Percentiles rank a stretch among this genome's conserved stretches.
These are phyloP conservation scores for Pontederia paniculata DNA, from an alignment of 176 grass and related monocot species.

Conservation along the genomic window DNA sequence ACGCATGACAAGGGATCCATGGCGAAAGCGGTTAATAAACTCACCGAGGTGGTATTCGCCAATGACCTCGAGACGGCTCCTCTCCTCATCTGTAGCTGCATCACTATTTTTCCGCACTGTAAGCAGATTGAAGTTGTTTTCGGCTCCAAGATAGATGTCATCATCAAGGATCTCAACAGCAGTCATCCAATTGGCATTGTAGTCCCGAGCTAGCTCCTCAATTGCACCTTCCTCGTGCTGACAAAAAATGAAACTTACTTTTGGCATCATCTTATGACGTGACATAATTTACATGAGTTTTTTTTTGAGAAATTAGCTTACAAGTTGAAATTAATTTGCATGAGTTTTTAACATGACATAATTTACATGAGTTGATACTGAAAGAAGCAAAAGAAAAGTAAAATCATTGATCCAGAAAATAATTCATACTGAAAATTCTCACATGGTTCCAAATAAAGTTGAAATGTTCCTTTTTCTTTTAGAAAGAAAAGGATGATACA, in stretches of 20 bases:
- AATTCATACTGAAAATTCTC: too few relatives aligned
- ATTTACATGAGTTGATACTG: too few relatives aligned
- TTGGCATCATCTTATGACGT: neutral
- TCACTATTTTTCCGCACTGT: conserved; percentile 93
- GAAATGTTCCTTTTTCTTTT: too few relatives aligned
- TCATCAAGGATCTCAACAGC: conserved; percentile 93
- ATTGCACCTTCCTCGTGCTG: conserved; percentile 87
- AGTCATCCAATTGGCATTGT: conserved; percentile 92
- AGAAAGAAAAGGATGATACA: too few relatives aligned
- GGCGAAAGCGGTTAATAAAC: conserved; percentile 67
- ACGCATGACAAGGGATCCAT: conserved; percentile 83
- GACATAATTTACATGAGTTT: neutral
- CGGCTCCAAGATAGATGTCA: conserved; percentile 75
- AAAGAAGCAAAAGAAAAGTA: too few relatives aligned
- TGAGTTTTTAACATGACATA: too few relatives aligned
- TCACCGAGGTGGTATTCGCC: conserved; percentile 94
- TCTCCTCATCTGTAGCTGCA: conserved; percentile 82
- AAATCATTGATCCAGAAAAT: too few relatives aligned
- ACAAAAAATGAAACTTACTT: neutral
- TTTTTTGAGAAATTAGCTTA: too few relatives aligned
- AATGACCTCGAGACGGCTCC: conserved; percentile 62
- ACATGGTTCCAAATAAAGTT: too few relatives aligned
- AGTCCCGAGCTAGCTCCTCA: conserved; percentile 75
- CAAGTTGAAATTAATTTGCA: too few relatives aligned
- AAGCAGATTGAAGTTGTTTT: conserved; percentile 83